phyloP scores from a whole-genome alignment of 441 rosid genomes.

The Cnidoscolus chayamansa region DNA sequence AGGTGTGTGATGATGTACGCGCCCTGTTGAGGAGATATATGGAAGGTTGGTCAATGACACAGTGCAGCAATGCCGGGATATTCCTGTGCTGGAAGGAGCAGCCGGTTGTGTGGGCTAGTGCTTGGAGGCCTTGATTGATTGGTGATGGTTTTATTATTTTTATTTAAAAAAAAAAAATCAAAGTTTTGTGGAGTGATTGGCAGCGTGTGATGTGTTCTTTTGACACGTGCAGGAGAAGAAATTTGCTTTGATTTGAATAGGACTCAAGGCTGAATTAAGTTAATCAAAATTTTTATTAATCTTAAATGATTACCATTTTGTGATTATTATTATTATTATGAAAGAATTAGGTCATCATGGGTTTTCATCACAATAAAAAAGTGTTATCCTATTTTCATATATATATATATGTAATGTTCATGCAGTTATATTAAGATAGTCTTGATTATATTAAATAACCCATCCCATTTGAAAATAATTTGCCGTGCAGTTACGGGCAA shows the following conservation, averaged over 20 bases:
- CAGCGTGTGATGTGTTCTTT: conserved; percentile 45
- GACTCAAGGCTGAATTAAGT: conserved; percentile 20
- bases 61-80: conserved; percentile 63
- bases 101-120: conserved; percentile 92
- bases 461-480: too few relatives aligned
- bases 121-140: conserved; percentile 65
- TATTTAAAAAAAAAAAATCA: neutral
- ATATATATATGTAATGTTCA: too few relatives aligned
- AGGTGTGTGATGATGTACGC: conserved; percentile 80
- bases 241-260: conserved; percentile 38
- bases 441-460: too few relatives aligned
- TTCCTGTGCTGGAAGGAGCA: conserved; percentile 88
- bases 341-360: conserved; percentile 7
- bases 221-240: conserved; percentile 35
- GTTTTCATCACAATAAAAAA: neutral
- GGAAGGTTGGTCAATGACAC: conserved; percentile 85
- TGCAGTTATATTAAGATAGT: too few relatives aligned
- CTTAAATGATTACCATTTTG: conserved; percentile 19
- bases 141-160: neutral
- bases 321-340: conserved; percentile 19
- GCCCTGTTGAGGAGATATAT: conserved; percentile 85
- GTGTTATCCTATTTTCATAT: neutral
- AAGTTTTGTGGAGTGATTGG: conserved; percentile 26
- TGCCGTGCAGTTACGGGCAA: too few relatives aligned
- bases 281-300: conserved; percentile 27